Base-by-base conservation (phyloP, 495 filamentous ascomycete genomes). In the Annulohypoxylon moriforme region DNA sequence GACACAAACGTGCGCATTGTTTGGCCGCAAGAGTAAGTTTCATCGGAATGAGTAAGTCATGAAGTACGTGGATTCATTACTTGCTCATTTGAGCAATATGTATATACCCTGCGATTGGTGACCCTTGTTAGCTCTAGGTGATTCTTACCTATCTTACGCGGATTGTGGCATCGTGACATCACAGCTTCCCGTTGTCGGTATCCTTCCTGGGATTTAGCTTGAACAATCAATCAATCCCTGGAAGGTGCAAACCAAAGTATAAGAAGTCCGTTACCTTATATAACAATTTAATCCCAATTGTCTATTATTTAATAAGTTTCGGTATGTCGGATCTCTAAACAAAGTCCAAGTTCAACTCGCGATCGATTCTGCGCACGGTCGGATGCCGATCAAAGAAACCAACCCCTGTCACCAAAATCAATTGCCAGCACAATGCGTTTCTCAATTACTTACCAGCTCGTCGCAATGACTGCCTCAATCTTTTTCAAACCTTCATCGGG, bases 161-260 rank as follows among this genome's bases (percentile, higher is more conserved):
- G 55, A 60, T 38, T 24, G 27, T 38, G 34, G 49, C 40, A 62
- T 68, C 49, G 66, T 68, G 66, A 68, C 66, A 62, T 68, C 59
- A 68, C 57, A 40, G 29, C 38, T 16, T 18, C 44, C 16, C 24
- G 33, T 25, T 36, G 52, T 25, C 33, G 47, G 14, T 57, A 40
- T 44, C 20, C 16, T 38, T 22, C 16, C 16, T 24, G 9, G 22
- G 46, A 59, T 49, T 10, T 27, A n/a, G 44, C 34, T 16, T 4
- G 3, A 55, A 42, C 4, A 1, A 9, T 40, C 16, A 31, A 44
- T 40, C 58, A n/a, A 40, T 50, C 4, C 6, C 18, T 49, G 16
- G 7, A 25, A 16, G 9, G 18, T 5, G 1, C 10, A n/a, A n/a
- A n/a, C n/a, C n/a, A n/a, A n/a, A n/a, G 4, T 14, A 52, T 59